These are phyloP conservation scores for Elaeis guineensis DNA, from an alignment of 176 grass and related monocot genomes.

Conservation along the genomic window DNA sequence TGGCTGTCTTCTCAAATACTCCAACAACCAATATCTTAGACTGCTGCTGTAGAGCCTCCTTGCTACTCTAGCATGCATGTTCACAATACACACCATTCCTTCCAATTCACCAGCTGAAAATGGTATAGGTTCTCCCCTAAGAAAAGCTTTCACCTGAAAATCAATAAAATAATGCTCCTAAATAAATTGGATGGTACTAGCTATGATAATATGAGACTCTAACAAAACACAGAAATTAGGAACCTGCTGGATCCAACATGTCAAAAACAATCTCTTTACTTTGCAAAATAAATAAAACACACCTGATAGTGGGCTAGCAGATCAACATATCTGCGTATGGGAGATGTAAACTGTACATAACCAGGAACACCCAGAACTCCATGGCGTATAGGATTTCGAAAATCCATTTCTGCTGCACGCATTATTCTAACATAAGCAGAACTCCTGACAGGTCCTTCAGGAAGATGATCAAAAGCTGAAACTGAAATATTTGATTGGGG, in stretches of 20 bases:
- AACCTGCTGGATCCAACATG: too few species aligned
- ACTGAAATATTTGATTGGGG: slow-evolving; percentile 65
- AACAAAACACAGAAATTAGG: too few species aligned
- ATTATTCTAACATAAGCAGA: slow-evolving; percentile 69
- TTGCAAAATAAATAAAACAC: slow-evolving; percentile 9
- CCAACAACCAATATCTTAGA: slow-evolving; percentile 83
- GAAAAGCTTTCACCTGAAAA: slow-evolving; percentile 82
- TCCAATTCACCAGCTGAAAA: slow-evolving; percentile 78
- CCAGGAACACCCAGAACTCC: slow-evolving; percentile 74
- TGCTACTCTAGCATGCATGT: slow-evolving; percentile 74
- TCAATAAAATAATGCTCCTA: not conserved
- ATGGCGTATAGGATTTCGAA: slow-evolving; percentile 53
- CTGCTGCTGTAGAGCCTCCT: slow-evolving; percentile 64
- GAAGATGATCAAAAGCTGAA: slow-evolving; percentile 65
- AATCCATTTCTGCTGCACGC: slow-evolving; percentile 85
- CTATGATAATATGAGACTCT: too few species aligned
- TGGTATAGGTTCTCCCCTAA: slow-evolving; percentile 64
- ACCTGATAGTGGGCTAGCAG: slow-evolving; percentile 95
- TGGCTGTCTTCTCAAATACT: slow-evolving; percentile 76
- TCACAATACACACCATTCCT: slow-evolving; percentile 65
- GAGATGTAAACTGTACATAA: slow-evolving; percentile 93
- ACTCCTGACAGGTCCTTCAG: slow-evolving; percentile 75
- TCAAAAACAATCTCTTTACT: too few species aligned
- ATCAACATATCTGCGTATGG: slow-evolving; percentile 93
- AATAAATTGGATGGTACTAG: too few species aligned